phyloP scores from a whole-genome alignment of 805 yeast species.

The Kazachstania africana region DNA sequence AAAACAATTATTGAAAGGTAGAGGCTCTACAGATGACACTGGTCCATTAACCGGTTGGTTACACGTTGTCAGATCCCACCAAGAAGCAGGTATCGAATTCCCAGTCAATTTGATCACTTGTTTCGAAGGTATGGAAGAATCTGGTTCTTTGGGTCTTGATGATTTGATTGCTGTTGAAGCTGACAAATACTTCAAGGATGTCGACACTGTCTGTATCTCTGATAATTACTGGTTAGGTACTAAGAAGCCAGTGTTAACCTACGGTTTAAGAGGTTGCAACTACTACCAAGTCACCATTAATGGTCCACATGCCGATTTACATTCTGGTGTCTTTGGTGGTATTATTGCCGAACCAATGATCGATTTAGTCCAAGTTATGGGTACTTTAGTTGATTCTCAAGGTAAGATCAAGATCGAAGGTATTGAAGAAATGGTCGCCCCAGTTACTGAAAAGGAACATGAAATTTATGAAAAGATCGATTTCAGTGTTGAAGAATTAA shows the following conservation, averaged over 20 bases:
- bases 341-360: conserved; percentile 95
- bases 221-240: conserved; percentile 99
- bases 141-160: conserved; percentile 89
- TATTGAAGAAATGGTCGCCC: conserved; percentile 87
- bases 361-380: conserved; percentile 70
- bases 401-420: conserved; percentile 88
- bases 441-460: conserved; percentile 71
- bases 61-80: conserved; percentile 85
- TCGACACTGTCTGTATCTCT: conserved; percentile 89
- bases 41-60: conserved; percentile 98
- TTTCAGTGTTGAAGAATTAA: conserved; percentile 72
- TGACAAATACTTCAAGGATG: conserved; percentile 65
- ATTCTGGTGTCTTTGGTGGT: conserved; percentile 96
- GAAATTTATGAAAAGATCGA: conserved; percentile 76
- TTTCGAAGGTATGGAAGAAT: conserved; percentile 99
- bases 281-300: conserved; percentile 72
- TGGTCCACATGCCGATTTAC: conserved; percentile 96
- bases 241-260: conserved; percentile 89
- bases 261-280: conserved; percentile 94
- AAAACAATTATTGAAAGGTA: conserved; percentile 65
- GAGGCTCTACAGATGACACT: conserved; percentile 96
- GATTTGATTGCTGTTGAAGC: conserved; percentile 73
- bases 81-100: conserved; percentile 67
- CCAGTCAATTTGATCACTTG: conserved; percentile 90
- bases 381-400: conserved; percentile 62